These are phyloP conservation scores for Asterella californica DNA, from an alignment of 225 moss, liverwort and hornwort genomes.

Conservation along the genomic window DNA sequence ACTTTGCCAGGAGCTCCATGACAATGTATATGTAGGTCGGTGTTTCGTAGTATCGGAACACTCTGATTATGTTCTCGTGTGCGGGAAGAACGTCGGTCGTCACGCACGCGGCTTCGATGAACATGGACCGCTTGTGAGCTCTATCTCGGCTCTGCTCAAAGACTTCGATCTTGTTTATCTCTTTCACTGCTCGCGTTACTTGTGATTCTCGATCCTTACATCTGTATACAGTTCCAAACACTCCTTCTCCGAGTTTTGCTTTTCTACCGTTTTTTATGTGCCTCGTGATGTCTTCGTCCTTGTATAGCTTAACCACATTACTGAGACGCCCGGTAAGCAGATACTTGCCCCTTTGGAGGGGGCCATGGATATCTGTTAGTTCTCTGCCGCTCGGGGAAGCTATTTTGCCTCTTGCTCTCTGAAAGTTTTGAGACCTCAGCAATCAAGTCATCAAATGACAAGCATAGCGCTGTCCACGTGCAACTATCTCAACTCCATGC, in stretches of 20 bases:
- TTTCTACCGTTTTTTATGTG: background rate
- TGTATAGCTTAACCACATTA: background rate
- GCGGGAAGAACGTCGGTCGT: background rate
- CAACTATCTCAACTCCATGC: no score
- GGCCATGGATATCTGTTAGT: background rate
- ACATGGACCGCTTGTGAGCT: background rate
- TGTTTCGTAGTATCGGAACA: background rate
- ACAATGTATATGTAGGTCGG: conserved; percentile 2
- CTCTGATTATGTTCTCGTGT: background rate
- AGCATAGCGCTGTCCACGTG: no score
- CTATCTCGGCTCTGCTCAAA: background rate
- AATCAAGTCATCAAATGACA: no score
- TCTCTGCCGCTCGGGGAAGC: background rate
- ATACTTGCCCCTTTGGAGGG: background rate
- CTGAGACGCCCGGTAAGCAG: background rate
- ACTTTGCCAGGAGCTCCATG: conserved; percentile 1
- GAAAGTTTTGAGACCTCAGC: no score
- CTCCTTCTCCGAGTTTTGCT: background rate
- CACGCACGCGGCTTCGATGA: background rate
- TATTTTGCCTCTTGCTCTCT: background rate
- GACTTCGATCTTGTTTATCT: background rate
- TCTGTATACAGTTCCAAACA: background rate
- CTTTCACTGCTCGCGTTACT: background rate
- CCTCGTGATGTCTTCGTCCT: background rate
- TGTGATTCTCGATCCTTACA: background rate